phyloP scores from a whole-genome alignment of 192 early-diverging fungal species.

The Kappamyces sp. region DNA sequence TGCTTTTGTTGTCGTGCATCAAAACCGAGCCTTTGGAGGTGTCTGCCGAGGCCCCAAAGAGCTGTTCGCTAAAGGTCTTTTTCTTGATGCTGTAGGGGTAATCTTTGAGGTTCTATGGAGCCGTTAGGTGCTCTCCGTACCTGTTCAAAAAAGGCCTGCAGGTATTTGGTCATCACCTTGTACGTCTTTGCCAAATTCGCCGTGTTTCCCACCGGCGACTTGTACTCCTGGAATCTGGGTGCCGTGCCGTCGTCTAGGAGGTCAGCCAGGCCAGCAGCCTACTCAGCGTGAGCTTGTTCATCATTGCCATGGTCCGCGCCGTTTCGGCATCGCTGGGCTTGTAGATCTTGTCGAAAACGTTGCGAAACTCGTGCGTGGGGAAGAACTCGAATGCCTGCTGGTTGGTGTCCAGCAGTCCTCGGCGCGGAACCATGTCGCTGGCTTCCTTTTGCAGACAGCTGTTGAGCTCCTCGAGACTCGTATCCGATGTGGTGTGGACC shows the following conservation, averaged over 20 bases:
- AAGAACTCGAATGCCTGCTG: conserved; percentile 48
- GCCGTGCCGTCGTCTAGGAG: background rate
- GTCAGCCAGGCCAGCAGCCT: conserved; percentile 1
- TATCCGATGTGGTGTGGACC: conserved; percentile 43
- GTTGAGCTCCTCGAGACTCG: conserved; percentile 40
- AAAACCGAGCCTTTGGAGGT: conserved; percentile 27
- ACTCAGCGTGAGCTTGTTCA: background rate
- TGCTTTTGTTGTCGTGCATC: conserved; percentile 31
- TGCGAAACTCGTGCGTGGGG: conserved; percentile 30
- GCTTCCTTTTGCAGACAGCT: conserved; percentile 37
- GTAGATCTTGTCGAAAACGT: conserved; percentile 44
- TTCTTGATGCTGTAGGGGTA: conserved; percentile 33
- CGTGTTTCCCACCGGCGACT: conserved; percentile 13
- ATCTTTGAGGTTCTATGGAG: conserved; percentile 47
- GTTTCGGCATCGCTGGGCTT: conserved; percentile 14
- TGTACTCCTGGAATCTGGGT: conserved; percentile 4
- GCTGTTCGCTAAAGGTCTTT: conserved; percentile 35
- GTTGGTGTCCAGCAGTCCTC: conserved; percentile 45
- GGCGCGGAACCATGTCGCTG: conserved; percentile 44
- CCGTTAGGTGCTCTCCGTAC: conserved; percentile 24
- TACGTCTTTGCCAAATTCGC: conserved; percentile 29
- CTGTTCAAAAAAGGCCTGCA: conserved; percentile 46
- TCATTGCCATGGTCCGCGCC: conserved; percentile 5
- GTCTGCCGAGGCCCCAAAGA: conserved; percentile 41
- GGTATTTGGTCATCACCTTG: conserved; percentile 44